These are phyloP conservation scores for Daldinia loculata DNA, from an alignment of 495 filamentous ascomycete species.

Conservation along the genomic window DNA sequence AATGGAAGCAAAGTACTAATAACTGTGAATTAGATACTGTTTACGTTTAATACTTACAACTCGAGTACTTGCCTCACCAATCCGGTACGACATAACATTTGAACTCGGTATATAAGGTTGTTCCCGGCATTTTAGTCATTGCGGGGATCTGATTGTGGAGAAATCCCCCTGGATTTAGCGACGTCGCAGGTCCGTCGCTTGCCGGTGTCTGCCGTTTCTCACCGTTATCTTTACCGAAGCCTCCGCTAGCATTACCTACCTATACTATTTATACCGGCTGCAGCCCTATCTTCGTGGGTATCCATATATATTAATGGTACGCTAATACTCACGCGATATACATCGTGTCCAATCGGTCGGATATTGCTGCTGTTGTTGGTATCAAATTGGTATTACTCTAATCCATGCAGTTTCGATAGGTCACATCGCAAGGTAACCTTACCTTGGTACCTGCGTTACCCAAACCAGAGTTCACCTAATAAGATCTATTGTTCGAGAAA, in stretches of 20 bases:
- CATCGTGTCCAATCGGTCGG: background rate
- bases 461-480: background rate
- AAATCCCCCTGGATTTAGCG: constrained; percentile 16
- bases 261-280: background rate
- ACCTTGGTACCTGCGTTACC: constrained; percentile 12
- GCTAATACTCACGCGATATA: background rate
- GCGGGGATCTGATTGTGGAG: background rate
- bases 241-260: background rate
- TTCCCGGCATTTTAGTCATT: background rate
- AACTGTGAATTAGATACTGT: background rate
- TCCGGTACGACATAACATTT: background rate
- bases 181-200: constrained; percentile 13
- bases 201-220: background rate
- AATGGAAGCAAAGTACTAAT: background rate
- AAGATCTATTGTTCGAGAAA: background rate
- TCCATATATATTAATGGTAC: background rate
- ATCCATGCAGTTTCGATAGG: constrained; percentile 10
- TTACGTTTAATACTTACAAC: too few species aligned
- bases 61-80: too few species aligned
- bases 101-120: background rate
- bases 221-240: too few species aligned
- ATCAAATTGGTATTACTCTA: background rate
- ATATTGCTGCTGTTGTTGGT: background rate
- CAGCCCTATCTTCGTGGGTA: background rate
- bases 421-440: constrained; percentile 18